Evolutionary conservation across 2,329 filamentous ascomycete genomes (phyloP).

Genomic region (Chrysoporthe austroafricana): DNA sequence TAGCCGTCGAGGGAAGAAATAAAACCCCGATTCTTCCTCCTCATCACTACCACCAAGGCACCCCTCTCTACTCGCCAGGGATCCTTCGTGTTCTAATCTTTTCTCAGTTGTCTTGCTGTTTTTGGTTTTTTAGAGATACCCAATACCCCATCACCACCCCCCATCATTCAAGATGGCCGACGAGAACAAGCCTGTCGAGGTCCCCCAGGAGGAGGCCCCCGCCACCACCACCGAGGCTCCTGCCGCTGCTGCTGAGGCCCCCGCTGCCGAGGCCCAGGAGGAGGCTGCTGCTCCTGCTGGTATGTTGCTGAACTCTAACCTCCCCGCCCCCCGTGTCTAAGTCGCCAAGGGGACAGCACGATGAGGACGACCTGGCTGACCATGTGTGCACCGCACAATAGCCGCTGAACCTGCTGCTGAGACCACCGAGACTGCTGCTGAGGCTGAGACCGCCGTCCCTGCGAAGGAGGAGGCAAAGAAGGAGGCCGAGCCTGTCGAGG

Average conservation of each 20-base stretch:
- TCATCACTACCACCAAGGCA: conserved; percentile 5
- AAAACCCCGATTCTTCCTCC: conserved; percentile 11
- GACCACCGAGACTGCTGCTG: conserved; percentile 32
- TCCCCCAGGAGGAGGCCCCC: conserved; percentile 55
- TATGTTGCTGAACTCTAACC: conserved; percentile 18
- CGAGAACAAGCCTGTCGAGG: conserved; percentile 70
- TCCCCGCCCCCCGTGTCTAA: not conserved
- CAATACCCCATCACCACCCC: conserved; percentile 36
- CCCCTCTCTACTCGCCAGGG: not conserved
- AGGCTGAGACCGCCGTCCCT: conserved; percentile 45
- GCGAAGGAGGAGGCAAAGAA: conserved; percentile 47
- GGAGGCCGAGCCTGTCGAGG: conserved; percentile 63
- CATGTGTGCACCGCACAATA: conserved; percentile 16
- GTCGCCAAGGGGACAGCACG: not conserved
- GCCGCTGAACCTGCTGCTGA: conserved; percentile 31
- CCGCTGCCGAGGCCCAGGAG: conserved; percentile 30
- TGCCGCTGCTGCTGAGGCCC: conserved; percentile 34
- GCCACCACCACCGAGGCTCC: conserved; percentile 30
- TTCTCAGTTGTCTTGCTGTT: conserved; percentile 27
- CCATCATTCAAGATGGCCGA: conserved; percentile 68
- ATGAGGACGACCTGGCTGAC: conserved; percentile 26
- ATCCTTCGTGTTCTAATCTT: conserved; percentile 11
- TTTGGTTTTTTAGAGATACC: conserved; percentile 48
- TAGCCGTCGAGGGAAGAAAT: conserved; percentile 8
- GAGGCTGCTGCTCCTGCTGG: conserved; percentile 27